phyloP scores from a whole-genome alignment of 148 eudicot genomes.

The Dianthus caryophyllus region DNA sequence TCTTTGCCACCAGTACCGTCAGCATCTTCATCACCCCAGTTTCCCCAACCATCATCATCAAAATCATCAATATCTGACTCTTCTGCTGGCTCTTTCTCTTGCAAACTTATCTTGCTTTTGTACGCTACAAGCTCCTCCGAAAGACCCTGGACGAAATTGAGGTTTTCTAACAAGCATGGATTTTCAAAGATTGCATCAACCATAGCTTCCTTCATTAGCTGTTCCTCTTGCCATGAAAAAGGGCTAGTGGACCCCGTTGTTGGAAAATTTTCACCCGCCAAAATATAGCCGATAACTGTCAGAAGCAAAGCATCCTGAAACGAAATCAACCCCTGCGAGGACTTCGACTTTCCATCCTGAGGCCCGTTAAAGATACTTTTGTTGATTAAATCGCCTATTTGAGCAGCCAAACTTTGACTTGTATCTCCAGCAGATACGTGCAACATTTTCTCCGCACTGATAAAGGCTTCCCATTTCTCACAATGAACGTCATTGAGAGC shows the following conservation, averaged over 20 bases:
- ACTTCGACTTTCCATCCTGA: slow-evolving; percentile 33
- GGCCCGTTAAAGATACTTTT: slow-evolving; percentile 57
- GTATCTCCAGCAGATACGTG: slow-evolving; percentile 84
- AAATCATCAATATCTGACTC: slow-evolving; percentile 50
- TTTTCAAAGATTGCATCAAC: slow-evolving; percentile 87
- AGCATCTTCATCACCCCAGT: slow-evolving; percentile 89
- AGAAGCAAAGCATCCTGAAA: slow-evolving; percentile 78
- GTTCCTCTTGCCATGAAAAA: slow-evolving; percentile 98
- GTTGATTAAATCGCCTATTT: slow-evolving; percentile 79
- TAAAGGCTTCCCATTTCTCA: slow-evolving; percentile 90
- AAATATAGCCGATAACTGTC: slow-evolving; percentile 64
- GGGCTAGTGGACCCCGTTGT: slow-evolving; percentile 88
- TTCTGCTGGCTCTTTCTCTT: slow-evolving; percentile 37
- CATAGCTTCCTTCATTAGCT: slow-evolving; percentile 82
- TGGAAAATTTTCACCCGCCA: slow-evolving; percentile 94
- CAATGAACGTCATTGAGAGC: slow-evolving; percentile 60
- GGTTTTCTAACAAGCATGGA: slow-evolving; percentile 48
- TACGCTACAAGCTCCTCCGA: slow-evolving; percentile 56
- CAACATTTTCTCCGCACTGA: slow-evolving; percentile 91
- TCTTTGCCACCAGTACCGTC: slow-evolving; percentile 51
- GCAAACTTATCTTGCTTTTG: slow-evolving; percentile 40
- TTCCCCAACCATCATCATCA: slow-evolving; percentile 87
- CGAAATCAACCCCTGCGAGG: slow-evolving; percentile 59
- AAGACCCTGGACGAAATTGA: slow-evolving; percentile 68
- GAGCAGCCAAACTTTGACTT: slow-evolving; percentile 96